A percentile compares a stretch with the other conserved stretches of the same genome.
Evolutionary conservation across 192 early-diverging fungal species (phyloP).

Genomic region (Linnemannia hyalina): DNA sequence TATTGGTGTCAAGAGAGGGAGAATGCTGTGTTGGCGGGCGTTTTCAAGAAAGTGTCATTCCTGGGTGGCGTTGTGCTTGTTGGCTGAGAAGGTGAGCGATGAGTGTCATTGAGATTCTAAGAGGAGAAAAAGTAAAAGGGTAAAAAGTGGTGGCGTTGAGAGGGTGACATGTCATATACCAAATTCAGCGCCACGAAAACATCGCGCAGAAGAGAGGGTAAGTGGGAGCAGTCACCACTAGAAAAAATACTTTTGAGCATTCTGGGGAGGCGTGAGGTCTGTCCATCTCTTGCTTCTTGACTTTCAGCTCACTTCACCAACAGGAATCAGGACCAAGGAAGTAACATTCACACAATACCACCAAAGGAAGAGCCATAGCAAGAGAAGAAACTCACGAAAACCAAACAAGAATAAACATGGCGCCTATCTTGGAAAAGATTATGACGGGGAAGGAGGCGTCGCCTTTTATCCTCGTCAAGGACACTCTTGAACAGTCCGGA

Average conservation of each 20-base stretch:
- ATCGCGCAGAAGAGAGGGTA: neutral
- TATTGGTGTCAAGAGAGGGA: neutral
- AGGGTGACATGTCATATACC: neutral
- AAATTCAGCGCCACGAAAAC: conserved; percentile 7
- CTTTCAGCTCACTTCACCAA: too few relatives aligned
- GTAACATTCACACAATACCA: too few relatives aligned
- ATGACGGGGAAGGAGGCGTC: conserved; percentile 40
- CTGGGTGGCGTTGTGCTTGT: neutral
- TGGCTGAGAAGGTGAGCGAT: neutral
- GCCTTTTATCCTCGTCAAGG: conserved; percentile 48
- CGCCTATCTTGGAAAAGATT: conserved; percentile 46
- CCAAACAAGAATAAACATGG: conserved; percentile 2
- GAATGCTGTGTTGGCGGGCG: neutral
- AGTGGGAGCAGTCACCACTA: too few relatives aligned
- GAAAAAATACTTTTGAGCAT: too few relatives aligned
- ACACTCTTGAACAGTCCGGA: conserved; percentile 49
- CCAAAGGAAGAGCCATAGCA: too few relatives aligned
- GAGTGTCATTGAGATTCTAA: neutral
- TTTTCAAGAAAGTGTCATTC: neutral
- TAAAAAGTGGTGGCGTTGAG: conserved; percentile 7
- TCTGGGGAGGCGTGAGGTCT: too few relatives aligned
- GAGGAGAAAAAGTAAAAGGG: neutral
- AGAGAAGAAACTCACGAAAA: neutral
- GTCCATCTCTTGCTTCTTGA: too few relatives aligned
- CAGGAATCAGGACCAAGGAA: too few relatives aligned